These are phyloP conservation scores for Alternaria novae-zelandiae DNA, from an alignment of 2,329 filamentous ascomycete species.

Conservation along the genomic window DNA sequence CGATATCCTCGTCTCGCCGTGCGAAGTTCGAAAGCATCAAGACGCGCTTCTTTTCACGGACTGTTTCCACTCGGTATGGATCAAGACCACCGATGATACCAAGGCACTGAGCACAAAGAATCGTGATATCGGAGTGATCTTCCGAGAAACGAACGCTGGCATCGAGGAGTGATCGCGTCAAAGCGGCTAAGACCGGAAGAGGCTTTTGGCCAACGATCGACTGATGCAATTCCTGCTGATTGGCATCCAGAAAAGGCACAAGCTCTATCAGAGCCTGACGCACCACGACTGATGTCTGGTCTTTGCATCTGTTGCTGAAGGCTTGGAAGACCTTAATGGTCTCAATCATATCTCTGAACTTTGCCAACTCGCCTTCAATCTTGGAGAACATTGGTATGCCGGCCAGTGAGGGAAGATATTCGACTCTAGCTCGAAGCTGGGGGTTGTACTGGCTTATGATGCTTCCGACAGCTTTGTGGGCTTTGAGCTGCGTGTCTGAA, in stretches of 20 bases:
- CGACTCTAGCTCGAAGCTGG: constrained; percentile 70
- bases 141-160: constrained; percentile 81
- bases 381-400: constrained; percentile 72
- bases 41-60: constrained; percentile 80
- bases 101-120: constrained; percentile 79
- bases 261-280: constrained; percentile 82
- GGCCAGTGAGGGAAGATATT: constrained; percentile 78
- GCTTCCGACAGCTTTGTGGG: constrained; percentile 67
- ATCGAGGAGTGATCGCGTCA: constrained; percentile 82
- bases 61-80: constrained; percentile 83
- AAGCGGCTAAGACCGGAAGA: constrained; percentile 71
- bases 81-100: constrained; percentile 92
- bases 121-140: constrained; percentile 69
- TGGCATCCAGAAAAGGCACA: constrained; percentile 70
- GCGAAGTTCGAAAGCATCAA: constrained; percentile 89
- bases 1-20: constrained; percentile 75
- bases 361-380: constrained; percentile 69
- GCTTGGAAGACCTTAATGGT: constrained; percentile 70
- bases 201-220: constrained; percentile 84
- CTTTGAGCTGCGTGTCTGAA: constrained; percentile 63
- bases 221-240: constrained; percentile 81
- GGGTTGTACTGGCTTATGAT: constrained; percentile 69
- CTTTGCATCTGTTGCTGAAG: constrained; percentile 75
- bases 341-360: constrained; percentile 70
- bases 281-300: constrained; percentile 87